These are phyloP conservation scores for Scedosporium boydii DNA, from an alignment of 2,329 filamentous ascomycete species.

Conservation along the genomic window DNA sequence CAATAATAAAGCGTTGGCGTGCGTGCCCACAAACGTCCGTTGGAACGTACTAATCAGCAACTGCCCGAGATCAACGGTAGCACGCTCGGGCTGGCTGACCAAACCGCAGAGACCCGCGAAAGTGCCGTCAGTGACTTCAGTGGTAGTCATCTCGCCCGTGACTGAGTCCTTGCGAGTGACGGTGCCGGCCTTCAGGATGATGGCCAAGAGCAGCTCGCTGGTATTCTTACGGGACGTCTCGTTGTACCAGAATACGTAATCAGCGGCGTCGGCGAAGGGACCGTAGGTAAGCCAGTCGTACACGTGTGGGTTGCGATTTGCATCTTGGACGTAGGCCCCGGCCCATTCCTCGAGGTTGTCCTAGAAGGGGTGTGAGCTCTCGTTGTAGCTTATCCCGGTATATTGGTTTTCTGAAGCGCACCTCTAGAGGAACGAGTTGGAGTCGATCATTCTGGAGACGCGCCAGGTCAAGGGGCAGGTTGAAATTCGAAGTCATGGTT, in stretches of 20 bases:
- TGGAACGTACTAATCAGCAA: conserved; percentile 2
- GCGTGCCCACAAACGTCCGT: neutral
- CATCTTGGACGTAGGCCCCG: neutral
- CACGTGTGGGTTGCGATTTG: neutral
- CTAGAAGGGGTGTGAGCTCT: neutral
- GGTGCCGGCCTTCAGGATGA: conserved; percentile 4
- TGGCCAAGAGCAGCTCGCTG: conserved; percentile 4
- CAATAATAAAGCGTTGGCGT: neutral
- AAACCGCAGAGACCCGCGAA: conserved; percentile 7
- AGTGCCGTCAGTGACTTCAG: conserved; percentile 3
- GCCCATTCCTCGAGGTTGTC: neutral
- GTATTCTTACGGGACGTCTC: conserved; percentile 2
- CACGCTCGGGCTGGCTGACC: conserved; percentile 6
- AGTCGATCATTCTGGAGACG: neutral
- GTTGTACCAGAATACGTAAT: conserved; percentile 5
- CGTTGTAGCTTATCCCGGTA: neutral
- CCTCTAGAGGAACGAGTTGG: neutral
- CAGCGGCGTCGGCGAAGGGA: conserved; percentile 4
- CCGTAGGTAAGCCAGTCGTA: conserved; percentile 7
- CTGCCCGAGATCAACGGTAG: conserved; percentile 5
- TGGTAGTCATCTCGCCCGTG: neutral
- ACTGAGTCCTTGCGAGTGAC: neutral
- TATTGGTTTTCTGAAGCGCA: neutral
- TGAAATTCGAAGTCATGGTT: neutral
- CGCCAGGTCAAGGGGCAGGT: neutral